phyloP scores from a whole-genome alignment of 2,329 filamentous ascomycete genomes.

The Colletotrichum navitas region DNA sequence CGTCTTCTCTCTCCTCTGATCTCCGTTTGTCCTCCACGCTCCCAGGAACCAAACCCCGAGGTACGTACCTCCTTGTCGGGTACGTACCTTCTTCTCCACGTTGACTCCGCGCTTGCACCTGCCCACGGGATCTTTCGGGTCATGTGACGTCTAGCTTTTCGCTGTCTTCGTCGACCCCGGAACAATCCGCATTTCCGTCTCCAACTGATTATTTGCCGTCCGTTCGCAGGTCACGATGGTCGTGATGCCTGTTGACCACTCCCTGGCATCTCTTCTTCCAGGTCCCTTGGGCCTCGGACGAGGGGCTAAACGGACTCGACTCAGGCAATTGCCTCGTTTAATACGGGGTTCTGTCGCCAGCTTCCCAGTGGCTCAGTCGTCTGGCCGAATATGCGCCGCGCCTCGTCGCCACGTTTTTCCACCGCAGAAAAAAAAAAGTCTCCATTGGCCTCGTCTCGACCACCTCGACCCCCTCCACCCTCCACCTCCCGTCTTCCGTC shows the following conservation, averaged over 20 bases:
- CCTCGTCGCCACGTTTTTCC: constrained; percentile 37
- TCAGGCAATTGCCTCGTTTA: background rate
- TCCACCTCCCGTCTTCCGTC: constrained; percentile 28
- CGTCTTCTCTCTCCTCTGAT: constrained; percentile 13
- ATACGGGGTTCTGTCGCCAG: constrained; percentile 13
- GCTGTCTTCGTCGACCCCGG: constrained; percentile 9
- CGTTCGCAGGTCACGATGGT: constrained; percentile 17
- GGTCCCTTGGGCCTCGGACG: background rate
- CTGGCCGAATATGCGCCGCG: constrained; percentile 38
- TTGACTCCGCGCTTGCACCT: constrained; percentile 11
- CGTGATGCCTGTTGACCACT: background rate
- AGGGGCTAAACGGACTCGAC: background rate
- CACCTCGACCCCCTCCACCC: background rate
- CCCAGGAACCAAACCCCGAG: constrained; percentile 9
- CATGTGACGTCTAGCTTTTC: constrained; percentile 14
- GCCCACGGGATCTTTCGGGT: constrained; percentile 26
- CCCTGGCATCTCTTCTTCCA: background rate
- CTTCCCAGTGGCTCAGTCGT: constrained; percentile 21
- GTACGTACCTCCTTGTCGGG: background rate
- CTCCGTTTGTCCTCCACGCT: constrained; percentile 24
- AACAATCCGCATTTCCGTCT: background rate
- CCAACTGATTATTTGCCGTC: constrained; percentile 6
- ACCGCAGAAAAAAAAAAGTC: constrained; percentile 13
- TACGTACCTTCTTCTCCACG: constrained; percentile 1
- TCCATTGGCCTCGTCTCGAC: constrained; percentile 26